Evolutionary conservation across 1,284 basidiomycete genomes (phyloP), one percentile per base, ranked within the genome.

Genomic region (Inonotus hispidus): DNA sequence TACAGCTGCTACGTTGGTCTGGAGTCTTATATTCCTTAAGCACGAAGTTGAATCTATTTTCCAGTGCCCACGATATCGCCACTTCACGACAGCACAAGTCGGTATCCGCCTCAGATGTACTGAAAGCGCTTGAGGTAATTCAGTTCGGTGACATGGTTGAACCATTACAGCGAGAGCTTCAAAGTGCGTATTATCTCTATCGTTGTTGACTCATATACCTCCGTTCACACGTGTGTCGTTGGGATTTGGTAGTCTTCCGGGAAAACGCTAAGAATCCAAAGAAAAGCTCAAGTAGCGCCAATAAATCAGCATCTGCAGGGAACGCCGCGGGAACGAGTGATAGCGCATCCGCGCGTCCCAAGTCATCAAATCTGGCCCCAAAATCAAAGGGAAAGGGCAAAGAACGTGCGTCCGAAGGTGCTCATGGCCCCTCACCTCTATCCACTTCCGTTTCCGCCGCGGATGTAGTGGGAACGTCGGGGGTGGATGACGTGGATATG

Each of bases 31-130:
- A 53, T n/a, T 7, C 23, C 14, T 41, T 29, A 37, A 13, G 8
- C 43, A 7, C 7, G 21, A 45, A 43, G 41, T n/a, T 41, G 37
- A 50, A 25, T 16, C 63, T 61, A 37, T 37, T 14, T 3, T 8
- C 27, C 63, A 93, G 92, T 2, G 90, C 93, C 0, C 93, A 95
- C 68, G 93, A 95, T 66, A 84, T 92, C n/a, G 91, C 93, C 0
- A 74, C 81, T 16, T 84, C 84, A 4, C 89, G 93, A 64, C 88
- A 91, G 61, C 92, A 92, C 71, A 96, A 95, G 72, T 90, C 87
- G 64, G 90, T 96, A 56, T 88, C 88, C 2, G 92, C 92, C 0
- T 85, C 90, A 0, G 93, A 96, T 70, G 92, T 97, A 0, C 80
- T 95, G 63, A 92, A 89, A 69, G 93, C 92, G 0, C 80, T 95